Evolutionary conservation across 306 rosid genomes (phyloP), one percentile per base, ranked within the genome.

Genomic region (Vicia villosa): DNA sequence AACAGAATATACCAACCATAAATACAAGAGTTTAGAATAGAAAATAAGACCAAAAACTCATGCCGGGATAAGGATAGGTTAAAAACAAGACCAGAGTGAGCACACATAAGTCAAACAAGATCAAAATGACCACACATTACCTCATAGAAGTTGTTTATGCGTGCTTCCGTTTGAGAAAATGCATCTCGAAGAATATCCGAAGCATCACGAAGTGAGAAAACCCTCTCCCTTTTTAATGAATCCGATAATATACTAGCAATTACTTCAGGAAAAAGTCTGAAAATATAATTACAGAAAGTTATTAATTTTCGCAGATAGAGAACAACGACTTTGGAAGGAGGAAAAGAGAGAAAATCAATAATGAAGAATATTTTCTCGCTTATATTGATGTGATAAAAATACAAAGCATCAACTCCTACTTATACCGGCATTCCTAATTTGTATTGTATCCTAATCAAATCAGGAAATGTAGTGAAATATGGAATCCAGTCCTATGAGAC

Each of bases 141-240:
- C 99, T 95, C 99, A 30, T 91, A 95, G 63, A 60, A 74, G 85
- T 91, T 86, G 84, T 86, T 79, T 88, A 89, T 63, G 81, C 78
- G 52, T 73, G 84, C 81, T 78, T 95, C 99, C 63, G 99, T 83
- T 85, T 83, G 89, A 79, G 79, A 86, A 89, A 91, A 87, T 60
- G 96, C 95, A 77, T 83, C 97, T 78, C 86, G 84, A 63, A 95
- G 92, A 82, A 95, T 83, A 82, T 89, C 91, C 5, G 99, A 91
- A 82, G 99, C 97, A 82, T 95, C 95, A 68, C 70, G 14, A 26
- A 60, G 83, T 19, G 91, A 85, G 40, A 91, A 74, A 72, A 91
- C 91, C 75, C 82, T 82, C 81, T 89, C 95, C 74, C 88, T 87
- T 69, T 50, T 91, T 47, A 58, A 68, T n/a, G 95, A 81, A 83